These are phyloP conservation scores for Leccinum variicolor DNA, from an alignment of 768 basidiomycete genomes.

Conservation along the genomic window DNA sequence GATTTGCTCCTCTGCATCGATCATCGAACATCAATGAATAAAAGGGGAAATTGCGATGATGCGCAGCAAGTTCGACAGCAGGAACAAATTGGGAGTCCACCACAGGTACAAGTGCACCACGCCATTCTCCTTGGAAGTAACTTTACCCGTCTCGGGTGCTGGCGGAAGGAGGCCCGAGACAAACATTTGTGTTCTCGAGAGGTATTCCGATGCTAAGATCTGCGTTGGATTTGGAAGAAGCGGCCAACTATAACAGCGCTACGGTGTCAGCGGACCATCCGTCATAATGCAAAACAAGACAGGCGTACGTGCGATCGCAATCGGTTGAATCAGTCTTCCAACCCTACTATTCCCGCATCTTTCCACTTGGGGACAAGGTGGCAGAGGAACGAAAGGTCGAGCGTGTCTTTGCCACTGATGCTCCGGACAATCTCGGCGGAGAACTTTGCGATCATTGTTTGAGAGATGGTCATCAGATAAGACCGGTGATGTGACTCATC, in stretches of 20 bases:
- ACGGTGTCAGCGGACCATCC: background rate
- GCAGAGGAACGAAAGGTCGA: slow-evolving; percentile 49
- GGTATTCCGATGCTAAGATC: slow-evolving; percentile 39
- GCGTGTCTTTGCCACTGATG: slow-evolving; percentile 28
- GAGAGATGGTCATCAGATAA: slow-evolving; percentile 34
- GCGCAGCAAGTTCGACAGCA: slow-evolving; percentile 62
- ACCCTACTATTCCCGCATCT: slow-evolving; percentile 7
- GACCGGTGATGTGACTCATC: slow-evolving; percentile 36
- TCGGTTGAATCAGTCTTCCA: slow-evolving; percentile 29
- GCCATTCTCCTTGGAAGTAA: slow-evolving; percentile 22
- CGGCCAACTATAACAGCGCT: slow-evolving; percentile 13
- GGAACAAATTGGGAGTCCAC: slow-evolving; percentile 54
- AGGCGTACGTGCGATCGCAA: slow-evolving; percentile 27
- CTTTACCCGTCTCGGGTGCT: slow-evolving; percentile 17
- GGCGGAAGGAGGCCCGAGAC: slow-evolving; percentile 55
- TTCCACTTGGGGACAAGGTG: slow-evolving; percentile 37
- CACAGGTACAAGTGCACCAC: slow-evolving; percentile 39
- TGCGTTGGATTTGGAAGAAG: slow-evolving; percentile 14
- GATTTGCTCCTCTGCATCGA: slow-evolving; percentile 13
- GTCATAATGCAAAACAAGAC: slow-evolving; percentile 1
- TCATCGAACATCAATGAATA: slow-evolving; percentile 51
- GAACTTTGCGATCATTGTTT: slow-evolving; percentile 39
- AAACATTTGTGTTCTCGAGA: slow-evolving; percentile 60
- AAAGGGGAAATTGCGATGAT: slow-evolving; percentile 71
- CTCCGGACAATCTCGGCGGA: slow-evolving; percentile 29